Conservation (phyloP, 768 basidiomycete genomes). For the Psilocybe tampanensis region DNA sequence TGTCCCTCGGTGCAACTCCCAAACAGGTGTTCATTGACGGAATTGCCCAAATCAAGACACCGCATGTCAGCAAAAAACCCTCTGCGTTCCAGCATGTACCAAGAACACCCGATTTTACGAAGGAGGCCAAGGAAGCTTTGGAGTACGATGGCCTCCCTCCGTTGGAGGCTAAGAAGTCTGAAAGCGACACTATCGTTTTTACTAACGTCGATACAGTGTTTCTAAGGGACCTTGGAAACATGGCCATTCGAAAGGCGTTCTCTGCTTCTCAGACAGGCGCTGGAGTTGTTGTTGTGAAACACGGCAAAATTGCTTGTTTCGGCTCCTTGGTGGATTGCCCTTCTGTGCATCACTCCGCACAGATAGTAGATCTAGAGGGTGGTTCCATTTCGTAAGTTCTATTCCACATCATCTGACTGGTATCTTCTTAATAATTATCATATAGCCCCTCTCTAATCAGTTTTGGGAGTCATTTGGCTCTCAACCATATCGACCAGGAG, state of each 20-base stretch:
- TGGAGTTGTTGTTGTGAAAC: conserved; percentile 47
- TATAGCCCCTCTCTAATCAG: conserved; percentile 61
- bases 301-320: conserved; percentile 58
- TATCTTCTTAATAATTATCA: conserved; percentile 9
- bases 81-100: conserved; percentile 52
- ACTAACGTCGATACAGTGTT: conserved; percentile 61
- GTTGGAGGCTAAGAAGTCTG: conserved; percentile 43
- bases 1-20: conserved; percentile 77
- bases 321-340: conserved; percentile 36
- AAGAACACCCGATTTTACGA: conserved; percentile 59
- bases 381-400: conserved; percentile 61
- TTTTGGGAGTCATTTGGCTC: conserved; percentile 62
- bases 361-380: conserved; percentile 61
- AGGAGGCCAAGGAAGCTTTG: conserved; percentile 55
- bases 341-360: conserved; percentile 18
- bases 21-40: conserved; percentile 87
- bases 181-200: conserved; percentile 54
- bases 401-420: conserved; percentile 22
- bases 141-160: conserved; percentile 70
- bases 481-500: conserved; percentile 67
- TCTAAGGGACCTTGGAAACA: conserved; percentile 27
- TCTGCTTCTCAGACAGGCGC: conserved; percentile 19
- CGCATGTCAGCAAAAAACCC: conserved; percentile 55
- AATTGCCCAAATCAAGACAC: conserved; percentile 62
- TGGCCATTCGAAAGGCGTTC: conserved; percentile 31